Conservation (phyloP, 768 basidiomycete genomes). For the Pleurotus ostreatus region DNA sequence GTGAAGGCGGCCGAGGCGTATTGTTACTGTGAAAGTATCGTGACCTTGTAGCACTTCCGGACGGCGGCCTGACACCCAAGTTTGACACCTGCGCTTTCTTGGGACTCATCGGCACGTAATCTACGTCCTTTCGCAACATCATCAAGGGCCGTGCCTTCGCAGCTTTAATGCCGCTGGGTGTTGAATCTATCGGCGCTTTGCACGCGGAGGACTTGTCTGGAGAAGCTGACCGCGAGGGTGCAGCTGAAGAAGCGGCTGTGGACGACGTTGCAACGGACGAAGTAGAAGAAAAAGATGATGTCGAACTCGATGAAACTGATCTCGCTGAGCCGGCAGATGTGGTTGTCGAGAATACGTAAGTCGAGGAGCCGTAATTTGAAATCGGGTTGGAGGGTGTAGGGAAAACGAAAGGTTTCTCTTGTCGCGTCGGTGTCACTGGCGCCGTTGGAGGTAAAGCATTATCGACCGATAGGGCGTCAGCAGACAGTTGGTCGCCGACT, state of each 20-base stretch:
- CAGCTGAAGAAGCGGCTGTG: constrained; percentile 30
- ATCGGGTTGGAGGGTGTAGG: not conserved
- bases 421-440: constrained; percentile 11
- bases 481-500: not conserved
- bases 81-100: constrained; percentile 34
- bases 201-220: constrained; percentile 34
- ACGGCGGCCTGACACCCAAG: constrained; percentile 8
- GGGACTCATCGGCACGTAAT: constrained; percentile 71
- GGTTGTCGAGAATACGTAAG: constrained; percentile 14
- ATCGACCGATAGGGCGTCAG: not conserved
- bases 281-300: constrained; percentile 37
- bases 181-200: constrained; percentile 16
- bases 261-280: constrained; percentile 39
- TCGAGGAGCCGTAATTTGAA: constrained; percentile 13
- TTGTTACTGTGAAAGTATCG: constrained; percentile 11
- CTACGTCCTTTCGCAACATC: constrained; percentile 69
- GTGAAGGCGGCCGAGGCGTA: constrained; percentile 12
- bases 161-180: constrained; percentile 18
- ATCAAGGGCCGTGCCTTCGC: constrained; percentile 48
- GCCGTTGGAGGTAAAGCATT: constrained; percentile 12
- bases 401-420: constrained; percentile 1
- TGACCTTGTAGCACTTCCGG: constrained; percentile 3
- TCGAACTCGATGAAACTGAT: constrained; percentile 39
- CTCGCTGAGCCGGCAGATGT: constrained; percentile 30
- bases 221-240: constrained; percentile 36